Conservation (phyloP, 2,329 filamentous ascomycete species). For the Diplodia intermedia region DNA sequence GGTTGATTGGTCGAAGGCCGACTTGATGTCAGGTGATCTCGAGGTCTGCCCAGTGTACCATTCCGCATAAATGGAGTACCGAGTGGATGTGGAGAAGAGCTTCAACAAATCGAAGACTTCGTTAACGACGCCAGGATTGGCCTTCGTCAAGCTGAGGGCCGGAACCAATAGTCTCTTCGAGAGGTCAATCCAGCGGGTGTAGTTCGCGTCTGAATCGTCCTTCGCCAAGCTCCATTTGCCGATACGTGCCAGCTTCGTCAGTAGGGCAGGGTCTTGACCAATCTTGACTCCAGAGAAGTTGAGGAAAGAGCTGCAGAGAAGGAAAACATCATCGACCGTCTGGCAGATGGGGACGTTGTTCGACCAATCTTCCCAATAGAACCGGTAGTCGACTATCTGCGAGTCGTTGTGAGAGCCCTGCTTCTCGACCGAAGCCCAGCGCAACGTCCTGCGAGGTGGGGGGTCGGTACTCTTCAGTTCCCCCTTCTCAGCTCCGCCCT, state of each 20-base stretch:
- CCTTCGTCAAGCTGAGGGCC: conserved; percentile 81
- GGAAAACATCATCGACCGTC: conserved; percentile 87
- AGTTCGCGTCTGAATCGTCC: conserved; percentile 74
- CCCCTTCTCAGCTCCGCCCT: conserved; percentile 68
- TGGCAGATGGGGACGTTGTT: conserved; percentile 94
- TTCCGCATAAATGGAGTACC: conserved; percentile 90
- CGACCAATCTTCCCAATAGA: conserved; percentile 97
- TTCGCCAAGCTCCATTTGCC: conserved; percentile 75
- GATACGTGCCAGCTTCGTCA: conserved; percentile 85
- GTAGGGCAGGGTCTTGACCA: conserved; percentile 77
- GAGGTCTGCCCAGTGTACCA: conserved; percentile 86
- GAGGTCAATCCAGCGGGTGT: conserved; percentile 81
- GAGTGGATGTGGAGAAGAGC: conserved; percentile 74
- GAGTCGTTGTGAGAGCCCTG: conserved; percentile 53
- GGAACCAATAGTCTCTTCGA: conserved; percentile 86
- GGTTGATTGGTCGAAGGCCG: conserved; percentile 77
- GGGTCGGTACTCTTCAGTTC: conserved; percentile 20
- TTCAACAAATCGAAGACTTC: conserved; percentile 85
- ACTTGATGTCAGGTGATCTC: conserved; percentile 75
- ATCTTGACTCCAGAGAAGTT: conserved; percentile 89
- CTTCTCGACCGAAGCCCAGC: conserved; percentile 85
- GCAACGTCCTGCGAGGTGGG: conserved; percentile 60
- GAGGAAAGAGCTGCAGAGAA: conserved; percentile 81
- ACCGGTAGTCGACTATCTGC: conserved; percentile 78
- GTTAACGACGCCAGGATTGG: conserved; percentile 83